phyloP scores from a whole-genome alignment of 768 basidiomycete species.

The Ephemerocybe angulata region DNA sequence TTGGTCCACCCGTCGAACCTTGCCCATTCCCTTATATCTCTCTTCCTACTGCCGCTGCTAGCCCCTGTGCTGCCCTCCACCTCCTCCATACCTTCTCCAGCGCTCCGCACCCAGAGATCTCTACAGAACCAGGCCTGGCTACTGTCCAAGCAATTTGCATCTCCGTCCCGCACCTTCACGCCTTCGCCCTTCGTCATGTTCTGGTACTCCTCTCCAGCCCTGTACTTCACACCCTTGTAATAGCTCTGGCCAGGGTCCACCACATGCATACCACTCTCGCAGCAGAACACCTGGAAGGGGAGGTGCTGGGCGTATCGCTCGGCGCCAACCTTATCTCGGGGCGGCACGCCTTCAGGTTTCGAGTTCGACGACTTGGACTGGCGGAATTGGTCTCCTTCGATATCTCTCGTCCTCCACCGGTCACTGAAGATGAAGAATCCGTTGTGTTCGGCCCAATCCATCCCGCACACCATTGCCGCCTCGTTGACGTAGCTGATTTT shows the following conservation, averaged over 20 bases:
- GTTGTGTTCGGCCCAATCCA: slow-evolving; percentile 99
- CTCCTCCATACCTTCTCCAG: slow-evolving; percentile 69
- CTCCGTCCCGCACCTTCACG: slow-evolving; percentile 57
- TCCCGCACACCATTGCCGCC: slow-evolving; percentile 99
- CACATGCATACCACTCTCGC: slow-evolving; percentile 96
- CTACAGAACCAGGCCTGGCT: slow-evolving; percentile 98
- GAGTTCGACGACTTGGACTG: slow-evolving; percentile 88
- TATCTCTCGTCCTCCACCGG: slow-evolving; percentile 97
- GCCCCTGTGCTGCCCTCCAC: slow-evolving; percentile 41
- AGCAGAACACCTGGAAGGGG: slow-evolving; percentile 98
- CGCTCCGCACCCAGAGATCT: slow-evolving; percentile 92
- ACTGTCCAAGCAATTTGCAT: slow-evolving; percentile 90
- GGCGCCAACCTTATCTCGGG: slow-evolving; percentile 79
- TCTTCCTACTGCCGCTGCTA: slow-evolving; percentile 26
- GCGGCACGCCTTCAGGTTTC: slow-evolving; percentile 86
- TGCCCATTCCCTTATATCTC: slow-evolving; percentile 27
- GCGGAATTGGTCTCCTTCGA: slow-evolving; percentile 96
- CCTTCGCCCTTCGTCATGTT: slow-evolving; percentile 69
- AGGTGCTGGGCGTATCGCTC: slow-evolving; percentile 86
- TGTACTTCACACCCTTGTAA: slow-evolving; percentile 85
- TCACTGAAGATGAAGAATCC: slow-evolving; percentile 98
- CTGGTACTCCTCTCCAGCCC: slow-evolving; percentile 76
- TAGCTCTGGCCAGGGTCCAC: slow-evolving; percentile 95
- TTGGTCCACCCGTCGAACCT: slow-evolving; percentile 27
- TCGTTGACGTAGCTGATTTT: slow-evolving; percentile 87